Evolutionary conservation across 139 green algal genomes (phyloP).

Genomic region (Chlorella vulgaris): DNA sequence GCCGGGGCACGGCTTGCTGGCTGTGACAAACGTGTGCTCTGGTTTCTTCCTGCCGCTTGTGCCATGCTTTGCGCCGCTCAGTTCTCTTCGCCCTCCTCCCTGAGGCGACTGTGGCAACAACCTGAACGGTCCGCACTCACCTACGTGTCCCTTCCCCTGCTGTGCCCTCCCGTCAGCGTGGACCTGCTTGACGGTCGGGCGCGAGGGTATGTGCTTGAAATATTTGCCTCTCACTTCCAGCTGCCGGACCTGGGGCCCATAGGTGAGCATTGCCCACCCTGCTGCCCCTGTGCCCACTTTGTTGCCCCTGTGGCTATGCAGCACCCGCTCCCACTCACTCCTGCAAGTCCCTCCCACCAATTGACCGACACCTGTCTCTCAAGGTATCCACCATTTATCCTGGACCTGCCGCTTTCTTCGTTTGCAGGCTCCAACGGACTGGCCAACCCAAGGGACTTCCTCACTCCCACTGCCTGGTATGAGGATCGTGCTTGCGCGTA

Average conservation of each 20-base stretch:
- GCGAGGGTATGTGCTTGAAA: slow-evolving; percentile 91
- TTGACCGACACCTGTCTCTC: too few species aligned
- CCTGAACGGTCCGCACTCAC: too few species aligned
- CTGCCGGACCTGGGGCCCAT: slow-evolving; percentile 94
- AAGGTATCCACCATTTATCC: too few species aligned
- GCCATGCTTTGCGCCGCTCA: background rate
- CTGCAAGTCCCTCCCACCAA: too few species aligned
- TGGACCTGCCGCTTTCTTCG: background rate
- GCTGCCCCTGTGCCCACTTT: too few species aligned
- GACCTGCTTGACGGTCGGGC: slow-evolving; percentile 51
- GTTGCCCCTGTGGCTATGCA: too few species aligned
- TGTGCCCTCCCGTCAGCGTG: too few species aligned
- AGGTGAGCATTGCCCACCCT: slow-evolving; percentile 50
- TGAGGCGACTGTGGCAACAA: too few species aligned
- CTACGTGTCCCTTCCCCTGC: background rate
- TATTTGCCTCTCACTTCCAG: slow-evolving; percentile 87
- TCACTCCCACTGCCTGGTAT: slow-evolving; percentile 82
- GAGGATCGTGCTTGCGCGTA: slow-evolving; percentile 72
- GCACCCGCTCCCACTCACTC: too few species aligned
- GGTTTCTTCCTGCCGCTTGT: background rate
- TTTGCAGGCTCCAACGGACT: slow-evolving; percentile 87
- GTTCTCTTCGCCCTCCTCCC: too few species aligned
- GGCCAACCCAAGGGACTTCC: slow-evolving; percentile 89
- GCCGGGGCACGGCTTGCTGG: too few species aligned
- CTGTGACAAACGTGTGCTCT: too few species aligned